Base-by-base conservation (phyloP, 441 rosid species). In the Corymbia calophylla region DNA sequence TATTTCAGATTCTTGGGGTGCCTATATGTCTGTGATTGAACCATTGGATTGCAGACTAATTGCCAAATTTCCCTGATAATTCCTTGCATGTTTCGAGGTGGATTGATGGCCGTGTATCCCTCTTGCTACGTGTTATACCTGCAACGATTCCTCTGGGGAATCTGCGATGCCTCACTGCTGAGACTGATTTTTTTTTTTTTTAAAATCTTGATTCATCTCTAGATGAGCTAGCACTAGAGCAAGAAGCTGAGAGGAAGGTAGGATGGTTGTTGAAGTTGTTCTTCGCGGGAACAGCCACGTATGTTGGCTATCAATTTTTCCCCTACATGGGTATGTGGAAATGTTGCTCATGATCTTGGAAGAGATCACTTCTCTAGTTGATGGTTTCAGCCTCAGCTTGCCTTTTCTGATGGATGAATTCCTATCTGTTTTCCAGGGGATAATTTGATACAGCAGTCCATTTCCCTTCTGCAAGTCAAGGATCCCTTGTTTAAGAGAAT, bases 401-500 rank as follows among this genome's bases (percentile, higher is more conserved):
- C 60, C 88, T 32, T 44, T 88, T 64, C 39, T 89, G 87, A 55
- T 32, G 29, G 64, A 44, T 12, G 6, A 44, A 32, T 32, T 86
- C 87, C 88, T 87, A 7, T 66, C 47, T 51, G 47, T 89, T 87
- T 66, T 86, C 60, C 95, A 96, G 99, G 99, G 89, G 99, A 97
- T 95, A 98, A 94, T 91, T 91, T 98, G 91, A 86, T 98, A 91
- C 97, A 94, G 47, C 99, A 98, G 91, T 96, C 99, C 13, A 89
- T 98, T 87, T 95, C 97, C 23, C 99, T 98, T 88, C 93, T 98
- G 94, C 98, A 94, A 88, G 97, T 95, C 77, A 96, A 97, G 93
- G 99, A 98, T 93, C 99, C 99, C 10, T 94, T 95, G 94, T 97
- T 95, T 92, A 98, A 96, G 93, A 92, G 99, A 91, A 93, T 93